Evolutionary conservation across 805 yeast species (phyloP), one percentile per base, ranked within the genome.

Genomic region (Pichia scutulata): DNA sequence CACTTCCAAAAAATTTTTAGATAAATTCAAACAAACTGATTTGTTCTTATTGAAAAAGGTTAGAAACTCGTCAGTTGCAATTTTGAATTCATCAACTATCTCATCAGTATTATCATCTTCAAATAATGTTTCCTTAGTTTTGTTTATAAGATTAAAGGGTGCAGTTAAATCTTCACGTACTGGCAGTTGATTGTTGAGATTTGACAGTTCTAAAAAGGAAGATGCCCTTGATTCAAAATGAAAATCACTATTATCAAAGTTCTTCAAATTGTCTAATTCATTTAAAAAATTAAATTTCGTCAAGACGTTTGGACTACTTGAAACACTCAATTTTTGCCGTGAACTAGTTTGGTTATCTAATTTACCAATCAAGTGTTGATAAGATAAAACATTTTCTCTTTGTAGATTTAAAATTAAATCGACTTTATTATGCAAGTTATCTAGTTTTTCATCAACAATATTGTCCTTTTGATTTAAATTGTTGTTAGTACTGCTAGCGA

Each of bases 1-100:
- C 41, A 73, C 74, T 18, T 70, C 72, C 37, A 79, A 60, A 53
- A 79, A 80, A 25, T 74, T 73, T 50, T 70, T 68, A 0, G 78
- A 73, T 28, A 80, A 58, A 42, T 66, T 63, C 8, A 76, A 62
- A 55, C 80, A 76, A 7, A 78, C 59, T 10, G 57, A 54, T 52
- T 70, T 72, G 54, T 78, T 69, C 13, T 69, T 61, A 30, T 68
- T 64, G 55, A 73, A 78, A 61, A 78, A 78, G 44, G 65, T 60
- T 39, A 75, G 50, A 54, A 80, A 78, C 48, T 75, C 74, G 16
- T 70, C 67, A 54, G 77, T 65, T 6, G 70, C 65, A 26, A 61
- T 56, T 14, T 57, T 56, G 48, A 68, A 64, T 26, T 71, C 69
- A 47, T 64, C 67, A 23, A 63, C 57, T 43, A 53, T 54, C 3